Conservation (phyloP, 2,329 filamentous ascomycete genomes). For the Aspergillus sp. region DNA sequence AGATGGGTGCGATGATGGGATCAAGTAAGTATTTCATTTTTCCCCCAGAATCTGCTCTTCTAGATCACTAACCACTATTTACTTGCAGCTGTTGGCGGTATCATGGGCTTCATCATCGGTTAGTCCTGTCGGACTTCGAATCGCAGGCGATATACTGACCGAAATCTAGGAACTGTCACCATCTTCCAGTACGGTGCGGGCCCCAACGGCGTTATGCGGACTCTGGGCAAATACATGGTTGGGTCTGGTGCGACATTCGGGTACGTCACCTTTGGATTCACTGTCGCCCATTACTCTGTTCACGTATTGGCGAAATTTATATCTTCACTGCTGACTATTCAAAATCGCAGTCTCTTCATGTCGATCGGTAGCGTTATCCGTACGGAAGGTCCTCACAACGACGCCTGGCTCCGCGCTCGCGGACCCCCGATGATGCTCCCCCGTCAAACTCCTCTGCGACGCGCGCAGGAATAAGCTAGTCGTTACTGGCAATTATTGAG, state of each 20-base stretch:
- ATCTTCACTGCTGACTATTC: not conserved
- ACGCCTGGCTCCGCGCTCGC: conserved; percentile 72
- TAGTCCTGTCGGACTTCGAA: conserved; percentile 27
- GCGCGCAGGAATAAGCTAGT: conserved; percentile 31
- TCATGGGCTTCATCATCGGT: conserved; percentile 99
- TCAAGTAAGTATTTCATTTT: conserved; percentile 70
- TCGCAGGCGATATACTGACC: conserved; percentile 1
- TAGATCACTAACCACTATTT: conserved; percentile 7
- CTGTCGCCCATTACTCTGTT: not conserved
- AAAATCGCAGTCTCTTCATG: conserved; percentile 78
- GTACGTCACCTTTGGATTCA: conserved; percentile 53
- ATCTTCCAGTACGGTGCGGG: conserved; percentile 95
- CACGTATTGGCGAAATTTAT: not conserved
- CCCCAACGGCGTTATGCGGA: conserved; percentile 89
- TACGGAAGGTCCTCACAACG: conserved; percentile 78
- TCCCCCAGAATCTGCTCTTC: not conserved
- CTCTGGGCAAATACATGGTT: conserved; percentile 93
- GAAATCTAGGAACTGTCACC: conserved; percentile 72
- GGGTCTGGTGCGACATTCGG: conserved; percentile 95
- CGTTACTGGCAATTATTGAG: not conserved
- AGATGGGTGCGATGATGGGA: conserved; percentile 99
- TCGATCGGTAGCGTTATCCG: conserved; percentile 95
- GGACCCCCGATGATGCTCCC: conserved; percentile 71
- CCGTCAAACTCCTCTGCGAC: conserved; percentile 38
- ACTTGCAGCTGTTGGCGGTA: conserved; percentile 78